Evolutionary conservation across 129 eudicot genomes (phyloP).

Genomic region (Solidago caesia): DNA sequence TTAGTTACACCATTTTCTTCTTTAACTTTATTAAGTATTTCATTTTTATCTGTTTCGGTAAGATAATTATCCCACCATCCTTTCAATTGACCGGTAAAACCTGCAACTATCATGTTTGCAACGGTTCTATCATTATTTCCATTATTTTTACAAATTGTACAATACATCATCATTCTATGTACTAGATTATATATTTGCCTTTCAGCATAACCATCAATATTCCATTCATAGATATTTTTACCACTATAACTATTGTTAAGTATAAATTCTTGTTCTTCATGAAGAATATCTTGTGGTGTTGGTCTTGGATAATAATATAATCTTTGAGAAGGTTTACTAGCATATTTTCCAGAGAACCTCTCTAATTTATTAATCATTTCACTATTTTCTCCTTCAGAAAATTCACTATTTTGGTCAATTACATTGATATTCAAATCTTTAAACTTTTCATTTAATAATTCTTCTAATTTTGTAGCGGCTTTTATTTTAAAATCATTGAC

Average conservation of each 20-base stretch:
- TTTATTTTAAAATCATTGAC: not conserved
- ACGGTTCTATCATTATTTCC: not conserved
- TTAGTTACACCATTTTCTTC: not conserved
- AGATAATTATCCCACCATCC: conserved; percentile 19
- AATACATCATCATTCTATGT: conserved; percentile 1
- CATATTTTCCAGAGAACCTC: not conserved
- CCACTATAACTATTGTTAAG: not conserved
- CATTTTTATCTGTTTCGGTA: not conserved
- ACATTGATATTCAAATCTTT: no score
- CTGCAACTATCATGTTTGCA: conserved; percentile 2
- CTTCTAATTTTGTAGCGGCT: not conserved
- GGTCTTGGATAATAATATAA: not conserved
- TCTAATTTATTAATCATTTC: not conserved
- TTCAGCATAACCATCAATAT: not conserved
- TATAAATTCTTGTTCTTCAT: not conserved
- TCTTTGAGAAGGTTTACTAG: not conserved
- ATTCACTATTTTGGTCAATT: no score
- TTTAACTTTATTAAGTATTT: not conserved
- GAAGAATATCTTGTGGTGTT: not conserved
- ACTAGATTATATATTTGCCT: not conserved
- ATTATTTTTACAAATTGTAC: not conserved
- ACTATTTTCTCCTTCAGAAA: not conserved
- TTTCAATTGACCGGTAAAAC: conserved; percentile 3
- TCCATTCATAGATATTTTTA: not conserved
- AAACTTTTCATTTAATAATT: not conserved